phyloP scores from a whole-genome alignment of 768 basidiomycete species.

The Tulasnella sp. region DNA sequence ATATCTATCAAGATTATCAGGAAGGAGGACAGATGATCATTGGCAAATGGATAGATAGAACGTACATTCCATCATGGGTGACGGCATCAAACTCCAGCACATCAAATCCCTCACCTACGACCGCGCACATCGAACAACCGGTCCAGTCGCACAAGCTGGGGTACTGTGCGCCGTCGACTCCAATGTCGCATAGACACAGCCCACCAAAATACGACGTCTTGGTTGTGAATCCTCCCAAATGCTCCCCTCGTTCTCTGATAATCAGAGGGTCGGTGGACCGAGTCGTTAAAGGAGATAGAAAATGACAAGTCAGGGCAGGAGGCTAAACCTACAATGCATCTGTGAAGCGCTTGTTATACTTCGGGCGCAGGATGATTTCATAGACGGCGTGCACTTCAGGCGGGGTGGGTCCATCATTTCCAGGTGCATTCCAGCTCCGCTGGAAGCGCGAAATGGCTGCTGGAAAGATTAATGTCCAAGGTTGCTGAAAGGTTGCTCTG shows the following conservation, averaged over 20 bases:
- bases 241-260: not conserved
- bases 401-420: too few relatives aligned
- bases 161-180: not conserved
- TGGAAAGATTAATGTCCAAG: too few relatives aligned
- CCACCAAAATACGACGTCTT: not conserved
- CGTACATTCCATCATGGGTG: not conserved
- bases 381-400: not conserved
- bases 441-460: too few relatives aligned
- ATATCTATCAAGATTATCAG: not conserved
- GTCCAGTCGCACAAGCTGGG: slow-evolving; percentile 1
- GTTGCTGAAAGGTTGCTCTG: too few relatives aligned
- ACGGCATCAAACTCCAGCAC: not conserved
- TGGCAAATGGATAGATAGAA: not conserved
- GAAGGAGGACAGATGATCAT: too few relatives aligned
- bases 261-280: too few relatives aligned
- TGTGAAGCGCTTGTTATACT: slow-evolving; percentile 2
- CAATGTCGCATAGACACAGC: slow-evolving; percentile 2
- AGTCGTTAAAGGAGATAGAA: too few relatives aligned
- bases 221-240: not conserved
- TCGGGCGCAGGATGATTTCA: not conserved
- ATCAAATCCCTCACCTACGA: slow-evolving; percentile 1
- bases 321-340: not conserved
- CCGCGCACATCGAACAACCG: slow-evolving; percentile 1
- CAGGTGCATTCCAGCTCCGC: too few relatives aligned
- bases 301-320: not conserved